These are phyloP conservation scores for Aspergillus brasiliensis DNA, from an alignment of 2,329 filamentous ascomycete genomes.

Conservation along the genomic window DNA sequence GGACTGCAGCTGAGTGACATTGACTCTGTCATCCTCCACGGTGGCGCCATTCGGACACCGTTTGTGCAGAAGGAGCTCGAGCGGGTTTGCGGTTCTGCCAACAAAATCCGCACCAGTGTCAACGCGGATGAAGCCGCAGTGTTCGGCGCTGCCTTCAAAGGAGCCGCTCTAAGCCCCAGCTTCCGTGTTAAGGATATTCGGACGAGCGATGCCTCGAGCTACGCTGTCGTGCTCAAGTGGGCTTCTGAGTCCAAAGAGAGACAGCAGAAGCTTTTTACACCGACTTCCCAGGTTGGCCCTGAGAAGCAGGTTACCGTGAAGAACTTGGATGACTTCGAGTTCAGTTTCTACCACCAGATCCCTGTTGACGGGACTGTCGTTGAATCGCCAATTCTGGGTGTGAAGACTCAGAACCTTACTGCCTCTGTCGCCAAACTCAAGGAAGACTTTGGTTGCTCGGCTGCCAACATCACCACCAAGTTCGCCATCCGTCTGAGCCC, in stretches of 20 bases:
- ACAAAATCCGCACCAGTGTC: constrained; percentile 88
- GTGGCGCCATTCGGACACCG: constrained; percentile 84
- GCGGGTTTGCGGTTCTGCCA: constrained; percentile 67
- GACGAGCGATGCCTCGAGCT: constrained; percentile 73
- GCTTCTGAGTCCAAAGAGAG: constrained; percentile 69
- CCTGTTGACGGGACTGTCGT: constrained; percentile 43
- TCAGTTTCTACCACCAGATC: constrained; percentile 77
- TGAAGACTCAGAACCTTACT: constrained; percentile 84
- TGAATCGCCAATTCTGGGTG: constrained; percentile 64
- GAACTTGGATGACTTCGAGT: constrained; percentile 77
- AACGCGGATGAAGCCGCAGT: constrained; percentile 97
- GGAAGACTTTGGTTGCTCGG: constrained; percentile 74
- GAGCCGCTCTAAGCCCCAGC: constrained; percentile 85
- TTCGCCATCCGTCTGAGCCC: constrained; percentile 72
- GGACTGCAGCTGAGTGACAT: constrained; percentile 74
- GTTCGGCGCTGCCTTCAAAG: constrained; percentile 93
- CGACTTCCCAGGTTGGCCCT: constrained; percentile 72
- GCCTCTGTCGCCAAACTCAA: constrained; percentile 76
- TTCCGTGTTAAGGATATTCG: constrained; percentile 98
- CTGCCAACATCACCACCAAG: constrained; percentile 77
- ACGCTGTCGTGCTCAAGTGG: constrained; percentile 76
- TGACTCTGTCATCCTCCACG: constrained; percentile 89
- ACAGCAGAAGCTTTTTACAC: constrained; percentile 80
- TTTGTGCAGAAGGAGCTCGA: constrained; percentile 92
- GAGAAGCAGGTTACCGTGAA: constrained; percentile 84